Base-by-base conservation (phyloP, 768 basidiomycete species). In the Infundibulicybe gibba region DNA sequence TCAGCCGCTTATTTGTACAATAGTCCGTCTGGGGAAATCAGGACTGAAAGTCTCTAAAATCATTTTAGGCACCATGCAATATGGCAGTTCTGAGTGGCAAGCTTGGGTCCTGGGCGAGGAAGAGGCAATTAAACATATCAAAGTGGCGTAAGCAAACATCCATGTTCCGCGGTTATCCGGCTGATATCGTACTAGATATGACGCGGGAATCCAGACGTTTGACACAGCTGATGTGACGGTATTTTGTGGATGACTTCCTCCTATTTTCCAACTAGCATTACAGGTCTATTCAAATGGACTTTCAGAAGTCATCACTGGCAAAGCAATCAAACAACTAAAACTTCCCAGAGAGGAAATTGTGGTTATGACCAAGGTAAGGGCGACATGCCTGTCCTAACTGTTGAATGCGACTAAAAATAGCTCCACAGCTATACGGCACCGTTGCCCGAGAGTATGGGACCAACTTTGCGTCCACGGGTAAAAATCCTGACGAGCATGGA, bases 261-360 rank as follows among this genome's bases (percentile, higher is more conserved):
- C 15, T 35, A 39, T 17, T 20, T 17, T 6, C 31, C 17, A 17
- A 38, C 1, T 20, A n/a, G 19, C 25, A 16, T 34, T 4, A 31
- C 31, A 83, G 81, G 68, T 75, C 0, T 88, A 87, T 56, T 83
- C 80, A 1, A 80, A 85, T 51, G 85, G 85, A 2, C 61, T 67
- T 5, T 83, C 81, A 0, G 89, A 90, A 58, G 56, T 76, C 39
- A 72, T 88, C 43, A 68, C 88, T 15, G 87, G 87, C 10, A 83
- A 85, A 53, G 85, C 80, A 2, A 81, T 91, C 66, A 85, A 84
- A 55, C 57, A 79, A 50, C 72, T 78, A 51, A 60, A 80, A 16
- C 69, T 87, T 11, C 85, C 86, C n/a, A 77, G 88, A 2, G 83
- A 85, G 12, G 79, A 83, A 52, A 80, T 90, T 39, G 87, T 91